Conservation (phyloP, 1,284 basidiomycete genomes). For the Leccinum subrobustum region DNA sequence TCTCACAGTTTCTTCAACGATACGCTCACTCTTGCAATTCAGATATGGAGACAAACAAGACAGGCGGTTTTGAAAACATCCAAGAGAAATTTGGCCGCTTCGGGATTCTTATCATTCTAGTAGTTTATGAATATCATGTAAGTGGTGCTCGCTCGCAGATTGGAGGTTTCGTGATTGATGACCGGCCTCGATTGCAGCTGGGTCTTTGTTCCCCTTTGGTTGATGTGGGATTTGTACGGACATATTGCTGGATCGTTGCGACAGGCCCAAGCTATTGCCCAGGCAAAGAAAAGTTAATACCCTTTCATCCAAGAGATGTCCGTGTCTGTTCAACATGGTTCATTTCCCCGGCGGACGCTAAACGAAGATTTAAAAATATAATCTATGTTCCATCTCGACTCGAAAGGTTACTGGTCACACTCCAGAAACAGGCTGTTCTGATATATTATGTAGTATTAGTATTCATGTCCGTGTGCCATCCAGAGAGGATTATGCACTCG, state of each 20-base stretch:
- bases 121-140: conserved; percentile 81
- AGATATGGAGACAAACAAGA: too few species aligned
- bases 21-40: too few species aligned
- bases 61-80: too few species aligned
- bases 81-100: too few species aligned
- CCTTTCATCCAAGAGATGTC: neutral
- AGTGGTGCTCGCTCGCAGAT: conserved; percentile 28
- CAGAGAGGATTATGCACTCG: neutral
- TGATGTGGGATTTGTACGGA: conserved; percentile 75
- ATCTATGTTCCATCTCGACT: neutral
- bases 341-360: neutral
- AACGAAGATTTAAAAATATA: neutral
- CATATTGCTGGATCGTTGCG: conserved; percentile 64
- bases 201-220: conserved; percentile 71
- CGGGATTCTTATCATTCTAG: too few species aligned
- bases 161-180: conserved; percentile 4
- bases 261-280: conserved; percentile 36
- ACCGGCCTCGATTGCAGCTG: conserved; percentile 48
- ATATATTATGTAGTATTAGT: neutral
- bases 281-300: conserved; percentile 37
- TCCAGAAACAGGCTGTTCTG: neutral
- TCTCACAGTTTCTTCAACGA: too few species aligned
- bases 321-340: neutral
- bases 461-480: neutral
- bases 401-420: neutral